phyloP scores from a whole-genome alignment of 345 rosid species.

The Hypericum perforatum region DNA sequence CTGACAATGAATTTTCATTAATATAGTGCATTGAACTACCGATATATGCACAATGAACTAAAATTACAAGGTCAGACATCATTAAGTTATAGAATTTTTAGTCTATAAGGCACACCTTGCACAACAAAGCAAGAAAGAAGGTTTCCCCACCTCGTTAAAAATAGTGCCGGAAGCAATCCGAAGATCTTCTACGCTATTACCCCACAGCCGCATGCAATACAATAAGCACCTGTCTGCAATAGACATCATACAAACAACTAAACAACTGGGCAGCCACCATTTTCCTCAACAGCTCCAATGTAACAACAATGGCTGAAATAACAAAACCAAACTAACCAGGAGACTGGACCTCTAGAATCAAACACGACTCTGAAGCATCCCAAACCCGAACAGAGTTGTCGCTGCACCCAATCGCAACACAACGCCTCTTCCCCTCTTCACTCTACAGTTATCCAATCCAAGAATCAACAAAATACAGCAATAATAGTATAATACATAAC shows the following conservation, averaged over 20 bases:
- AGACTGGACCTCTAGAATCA: constrained; percentile 54
- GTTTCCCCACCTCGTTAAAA: constrained; percentile 57
- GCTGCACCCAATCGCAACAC: constrained; percentile 74
- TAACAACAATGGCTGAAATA: background rate
- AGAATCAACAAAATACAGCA: constrained; percentile 2
- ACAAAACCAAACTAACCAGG: constrained; percentile 38
- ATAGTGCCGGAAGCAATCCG: constrained; percentile 86
- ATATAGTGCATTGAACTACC: no score
- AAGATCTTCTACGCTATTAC: constrained; percentile 47
- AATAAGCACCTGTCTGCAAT: constrained; percentile 73
- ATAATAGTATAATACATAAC: background rate
- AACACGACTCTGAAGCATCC: constrained; percentile 37
- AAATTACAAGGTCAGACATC: no score
- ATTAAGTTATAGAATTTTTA: no score
- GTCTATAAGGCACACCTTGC: no score
- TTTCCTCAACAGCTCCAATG: background rate
- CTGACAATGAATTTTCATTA: no score
- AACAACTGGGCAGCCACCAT: constrained; percentile 1
- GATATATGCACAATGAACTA: no score
- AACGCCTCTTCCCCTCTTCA: constrained; percentile 21
- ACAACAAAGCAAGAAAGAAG: constrained; percentile 1
- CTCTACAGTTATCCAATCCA: constrained; percentile 26
- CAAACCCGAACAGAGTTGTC: constrained; percentile 66
- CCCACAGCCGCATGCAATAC: constrained; percentile 87
- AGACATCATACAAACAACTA: constrained; percentile 3